Conservation (phyloP, 2,329 filamentous ascomycete species). For the Hirsutella rhossiliensis region DNA sequence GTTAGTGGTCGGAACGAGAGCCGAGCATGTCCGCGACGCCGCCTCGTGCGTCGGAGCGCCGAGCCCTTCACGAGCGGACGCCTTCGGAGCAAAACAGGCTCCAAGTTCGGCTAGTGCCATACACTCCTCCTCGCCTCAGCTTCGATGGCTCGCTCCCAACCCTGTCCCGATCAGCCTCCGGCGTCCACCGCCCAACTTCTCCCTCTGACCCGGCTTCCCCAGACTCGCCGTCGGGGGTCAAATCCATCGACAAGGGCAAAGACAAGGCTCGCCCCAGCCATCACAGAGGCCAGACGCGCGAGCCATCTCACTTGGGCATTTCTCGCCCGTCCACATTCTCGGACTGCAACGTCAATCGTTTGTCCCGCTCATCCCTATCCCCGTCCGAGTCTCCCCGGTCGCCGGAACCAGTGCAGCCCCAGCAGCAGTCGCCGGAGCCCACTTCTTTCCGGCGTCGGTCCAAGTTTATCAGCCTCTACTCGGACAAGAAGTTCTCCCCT, state of each 20-base stretch:
- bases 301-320: too few species aligned
- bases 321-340: background rate
- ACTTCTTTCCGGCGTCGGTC: constrained; percentile 13
- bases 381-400: too few species aligned
- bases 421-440: constrained; percentile 11
- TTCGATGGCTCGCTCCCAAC: constrained; percentile 14
- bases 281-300: too few species aligned
- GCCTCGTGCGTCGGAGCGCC: constrained; percentile 15
- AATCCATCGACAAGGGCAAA: constrained; percentile 1
- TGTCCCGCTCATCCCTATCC: too few species aligned
- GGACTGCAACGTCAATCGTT: too few species aligned
- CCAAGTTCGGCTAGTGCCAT: constrained; percentile 25
- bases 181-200: constrained; percentile 6
- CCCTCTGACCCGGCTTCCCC: background rate
- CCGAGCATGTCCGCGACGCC: constrained; percentile 20
- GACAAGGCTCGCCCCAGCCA: background rate
- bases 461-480: constrained; percentile 35
- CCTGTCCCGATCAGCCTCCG: constrained; percentile 13
- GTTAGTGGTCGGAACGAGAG: background rate
- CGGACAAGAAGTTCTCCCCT: constrained; percentile 48
- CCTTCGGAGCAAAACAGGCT: constrained; percentile 11
- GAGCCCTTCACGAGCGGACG: constrained; percentile 10
- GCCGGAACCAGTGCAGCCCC: background rate
- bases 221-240: too few species aligned
- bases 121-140: constrained; percentile 23